Evolutionary conservation across 208 protist species (phyloP).

Genomic region (Acanthamoeba castellanii): DNA sequence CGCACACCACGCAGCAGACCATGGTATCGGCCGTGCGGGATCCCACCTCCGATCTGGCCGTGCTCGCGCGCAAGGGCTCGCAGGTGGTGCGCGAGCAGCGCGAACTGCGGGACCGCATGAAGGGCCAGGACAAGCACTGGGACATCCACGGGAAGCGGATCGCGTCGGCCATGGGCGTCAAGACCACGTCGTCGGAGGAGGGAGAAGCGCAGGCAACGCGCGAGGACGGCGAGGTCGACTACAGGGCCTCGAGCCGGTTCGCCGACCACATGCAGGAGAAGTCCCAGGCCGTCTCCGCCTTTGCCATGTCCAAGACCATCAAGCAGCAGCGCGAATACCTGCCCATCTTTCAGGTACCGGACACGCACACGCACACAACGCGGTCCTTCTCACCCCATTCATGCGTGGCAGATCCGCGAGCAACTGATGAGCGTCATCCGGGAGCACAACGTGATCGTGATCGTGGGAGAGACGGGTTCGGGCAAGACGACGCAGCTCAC

Average conservation of each 20-base stretch:
- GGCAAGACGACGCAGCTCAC: conserved; percentile 96
- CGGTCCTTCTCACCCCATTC: too few relatives aligned
- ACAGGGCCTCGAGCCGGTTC: conserved; percentile 86
- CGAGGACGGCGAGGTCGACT: conserved; percentile 88
- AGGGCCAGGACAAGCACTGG: conserved; percentile 86
- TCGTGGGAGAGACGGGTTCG: conserved; percentile 93
- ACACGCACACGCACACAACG: too few relatives aligned
- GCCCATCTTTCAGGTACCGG: conserved; percentile 95
- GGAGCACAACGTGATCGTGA: conserved; percentile 90
- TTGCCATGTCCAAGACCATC: conserved; percentile 86
- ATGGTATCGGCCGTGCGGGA: conserved; percentile 93
- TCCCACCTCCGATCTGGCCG: conserved; percentile 93
- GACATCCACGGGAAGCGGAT: conserved; percentile 86
- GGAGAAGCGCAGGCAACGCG: conserved; percentile 89
- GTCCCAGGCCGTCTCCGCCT: conserved; percentile 80
- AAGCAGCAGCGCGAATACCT: conserved; percentile 90
- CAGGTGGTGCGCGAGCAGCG: conserved; percentile 86
- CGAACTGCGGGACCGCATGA: conserved; percentile 85
- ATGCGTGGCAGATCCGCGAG: conserved; percentile 79
- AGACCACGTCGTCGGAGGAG: conserved; percentile 90
- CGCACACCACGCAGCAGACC: conserved; percentile 72
- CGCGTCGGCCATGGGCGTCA: conserved; percentile 87
- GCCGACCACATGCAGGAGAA: conserved; percentile 82
- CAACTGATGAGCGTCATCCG: conserved; percentile 92
- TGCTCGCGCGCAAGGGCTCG: conserved; percentile 88